phyloP scores from a whole-genome alignment of 495 filamentous ascomycete species.

The Neurospora sp. region DNA sequence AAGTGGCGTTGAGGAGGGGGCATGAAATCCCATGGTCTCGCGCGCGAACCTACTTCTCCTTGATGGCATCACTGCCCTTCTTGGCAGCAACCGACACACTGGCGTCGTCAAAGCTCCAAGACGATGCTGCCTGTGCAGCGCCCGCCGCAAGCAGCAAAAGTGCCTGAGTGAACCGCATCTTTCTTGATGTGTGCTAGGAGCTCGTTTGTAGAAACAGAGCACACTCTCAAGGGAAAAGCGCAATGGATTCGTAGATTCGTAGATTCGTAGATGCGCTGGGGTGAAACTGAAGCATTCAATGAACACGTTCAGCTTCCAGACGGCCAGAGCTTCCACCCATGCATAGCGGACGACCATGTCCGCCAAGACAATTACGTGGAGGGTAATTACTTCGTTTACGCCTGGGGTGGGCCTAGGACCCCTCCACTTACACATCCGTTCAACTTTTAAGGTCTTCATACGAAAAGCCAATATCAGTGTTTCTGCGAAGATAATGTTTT shows the following conservation, averaged over 20 bases:
- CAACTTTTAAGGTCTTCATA: no score
- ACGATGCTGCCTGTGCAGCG: conserved; percentile 51
- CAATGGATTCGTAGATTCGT: neutral
- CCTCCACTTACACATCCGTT: neutral
- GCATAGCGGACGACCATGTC: neutral
- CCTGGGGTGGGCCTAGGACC: neutral
- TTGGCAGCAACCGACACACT: conserved; percentile 64
- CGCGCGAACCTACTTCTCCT: conserved; percentile 54
- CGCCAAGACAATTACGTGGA: conserved; percentile 11
- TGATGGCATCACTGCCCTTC: conserved; percentile 54
- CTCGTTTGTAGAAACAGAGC: conserved; percentile 1
- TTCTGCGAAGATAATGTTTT: no score
- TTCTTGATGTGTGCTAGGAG: conserved; percentile 11
- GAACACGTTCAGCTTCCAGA: conserved; percentile 23
- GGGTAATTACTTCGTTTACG: neutral
- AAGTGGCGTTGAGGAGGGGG: neutral
- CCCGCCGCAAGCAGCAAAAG: conserved; percentile 37
- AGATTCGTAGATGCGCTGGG: neutral
- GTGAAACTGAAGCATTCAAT: conserved; percentile 5
- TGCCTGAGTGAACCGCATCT: conserved; percentile 40
- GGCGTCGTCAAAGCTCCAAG: conserved; percentile 82
- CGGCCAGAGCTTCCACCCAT: conserved; percentile 2
- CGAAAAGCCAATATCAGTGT: no score
- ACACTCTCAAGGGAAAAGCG: neutral
- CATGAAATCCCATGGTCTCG: neutral